Evolutionary conservation across 192 early-diverging fungal species (phyloP).

Genomic region (Mortierella antarctica): DNA sequence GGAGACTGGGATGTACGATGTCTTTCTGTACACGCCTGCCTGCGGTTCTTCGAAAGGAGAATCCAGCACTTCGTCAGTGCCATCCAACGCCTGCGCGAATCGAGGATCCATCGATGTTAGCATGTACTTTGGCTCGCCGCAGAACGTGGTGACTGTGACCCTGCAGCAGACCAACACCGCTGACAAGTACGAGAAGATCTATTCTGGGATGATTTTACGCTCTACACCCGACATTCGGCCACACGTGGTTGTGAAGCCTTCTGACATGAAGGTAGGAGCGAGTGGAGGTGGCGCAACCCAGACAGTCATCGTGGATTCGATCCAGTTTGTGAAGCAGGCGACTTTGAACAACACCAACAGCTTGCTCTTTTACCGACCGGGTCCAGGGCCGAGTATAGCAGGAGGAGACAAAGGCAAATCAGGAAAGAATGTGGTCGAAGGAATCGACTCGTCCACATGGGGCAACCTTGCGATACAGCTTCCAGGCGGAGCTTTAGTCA

Average conservation of each 20-base stretch:
- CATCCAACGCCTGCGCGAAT: slow-evolving; percentile 26
- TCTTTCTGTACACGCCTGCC: slow-evolving; percentile 65
- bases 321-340: slow-evolving; percentile 52
- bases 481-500: slow-evolving; percentile 59
- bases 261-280: slow-evolving; percentile 2
- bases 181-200: slow-evolving; percentile 58
- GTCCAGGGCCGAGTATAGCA: background rate
- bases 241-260: slow-evolving; percentile 58
- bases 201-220: slow-evolving; percentile 59
- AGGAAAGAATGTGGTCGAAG: slow-evolving; percentile 21
- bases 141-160: slow-evolving; percentile 35
- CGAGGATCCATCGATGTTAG: slow-evolving; percentile 46
- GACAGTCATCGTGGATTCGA: slow-evolving; percentile 42
- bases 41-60: slow-evolving; percentile 39
- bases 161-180: slow-evolving; percentile 57
- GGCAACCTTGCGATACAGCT: slow-evolving; percentile 53
- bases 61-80: background rate
- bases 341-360: slow-evolving; percentile 42
- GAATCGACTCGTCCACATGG: slow-evolving; percentile 44
- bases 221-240: slow-evolving; percentile 61
- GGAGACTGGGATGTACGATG: slow-evolving; percentile 70
- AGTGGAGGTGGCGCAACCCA: slow-evolving; percentile 7
- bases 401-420: background rate
- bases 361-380: slow-evolving; percentile 35
- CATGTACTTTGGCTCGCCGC: slow-evolving; percentile 40